Evolutionary conservation across 257 asterid genomes (phyloP).

Genomic region (Solanum clarkiae): DNA sequence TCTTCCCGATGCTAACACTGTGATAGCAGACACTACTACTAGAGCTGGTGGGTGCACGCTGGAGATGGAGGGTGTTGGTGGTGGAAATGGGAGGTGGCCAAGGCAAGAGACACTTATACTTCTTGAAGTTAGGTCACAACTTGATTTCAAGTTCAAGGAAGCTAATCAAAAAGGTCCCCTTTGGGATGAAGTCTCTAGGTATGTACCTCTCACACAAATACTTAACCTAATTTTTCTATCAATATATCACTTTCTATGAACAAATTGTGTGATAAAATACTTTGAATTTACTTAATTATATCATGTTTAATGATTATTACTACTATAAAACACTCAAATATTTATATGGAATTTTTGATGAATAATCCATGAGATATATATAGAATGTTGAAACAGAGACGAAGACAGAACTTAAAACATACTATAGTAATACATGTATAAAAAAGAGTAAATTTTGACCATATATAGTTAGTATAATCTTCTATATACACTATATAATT

Average conservation of each 20-base stretch:
- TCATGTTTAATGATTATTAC: background rate
- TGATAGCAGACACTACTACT: background rate
- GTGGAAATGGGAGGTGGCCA: conserved; percentile 88
- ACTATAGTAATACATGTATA: background rate
- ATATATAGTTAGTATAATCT: background rate
- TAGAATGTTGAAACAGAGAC: background rate
- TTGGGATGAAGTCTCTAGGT: conserved; percentile 99
- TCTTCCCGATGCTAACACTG: conserved; percentile 27
- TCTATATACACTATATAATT: background rate
- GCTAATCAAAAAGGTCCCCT: conserved; percentile 92
- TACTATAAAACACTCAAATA: background rate
- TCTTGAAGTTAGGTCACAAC: conserved; percentile 94
- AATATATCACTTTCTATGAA: background rate
- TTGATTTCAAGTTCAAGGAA: conserved; percentile 84
- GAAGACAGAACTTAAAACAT: background rate
- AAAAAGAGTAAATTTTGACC: background rate
- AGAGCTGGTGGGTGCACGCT: conserved; percentile 11
- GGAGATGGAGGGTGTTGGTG: conserved; percentile 28
- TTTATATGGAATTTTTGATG: background rate
- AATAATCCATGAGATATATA: background rate
- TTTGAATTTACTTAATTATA: background rate
- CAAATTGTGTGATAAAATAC: background rate
- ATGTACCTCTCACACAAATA: background rate
- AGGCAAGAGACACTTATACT: conserved; percentile 94
- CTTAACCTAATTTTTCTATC: background rate